Conservation (phyloP, 345 rosid genomes). For the Eutrema heterophyllum region DNA sequence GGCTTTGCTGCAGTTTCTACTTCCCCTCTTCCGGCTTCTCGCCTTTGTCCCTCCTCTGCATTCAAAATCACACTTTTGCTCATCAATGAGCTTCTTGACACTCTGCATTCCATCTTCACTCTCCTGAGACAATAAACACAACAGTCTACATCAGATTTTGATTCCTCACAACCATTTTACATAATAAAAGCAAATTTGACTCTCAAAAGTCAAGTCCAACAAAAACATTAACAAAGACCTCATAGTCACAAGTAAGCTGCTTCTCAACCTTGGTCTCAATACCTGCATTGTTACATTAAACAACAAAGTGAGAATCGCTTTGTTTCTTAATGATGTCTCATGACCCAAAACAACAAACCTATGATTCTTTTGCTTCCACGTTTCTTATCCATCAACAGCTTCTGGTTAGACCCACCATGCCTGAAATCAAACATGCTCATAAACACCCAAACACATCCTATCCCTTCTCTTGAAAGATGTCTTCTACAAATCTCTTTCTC, state of each 20-base stretch:
- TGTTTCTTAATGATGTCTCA: neutral
- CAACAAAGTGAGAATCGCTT: constrained; percentile 29
- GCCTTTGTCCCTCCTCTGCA: constrained; percentile 33
- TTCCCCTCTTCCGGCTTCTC: constrained; percentile 48
- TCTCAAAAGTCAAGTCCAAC: constrained; percentile 31
- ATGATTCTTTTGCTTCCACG: constrained; percentile 36
- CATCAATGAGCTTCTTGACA: constrained; percentile 85
- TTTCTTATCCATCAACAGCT: constrained; percentile 63
- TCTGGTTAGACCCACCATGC: constrained; percentile 57
- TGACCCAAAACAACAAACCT: neutral
- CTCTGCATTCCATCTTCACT: constrained; percentile 39
- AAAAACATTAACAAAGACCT: constrained; percentile 31
- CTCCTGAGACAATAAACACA: constrained; percentile 40
- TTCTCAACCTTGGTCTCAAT: constrained; percentile 34
- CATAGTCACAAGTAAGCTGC: constrained; percentile 32
- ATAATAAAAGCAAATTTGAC: neutral
- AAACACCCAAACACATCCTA: constrained; percentile 85
- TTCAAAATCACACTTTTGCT: constrained; percentile 34
- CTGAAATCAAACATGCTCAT: constrained; percentile 80
- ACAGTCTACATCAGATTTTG: neutral
- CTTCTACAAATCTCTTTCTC: constrained; percentile 35
- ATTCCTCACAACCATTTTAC: neutral
- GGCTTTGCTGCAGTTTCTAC: constrained; percentile 45
- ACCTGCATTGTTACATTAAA: constrained; percentile 19
- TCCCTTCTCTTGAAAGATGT: constrained; percentile 44